Evolutionary conservation across 768 basidiomycete species (phyloP).

Genomic region (Cystofilobasidium bisporidii): DNA sequence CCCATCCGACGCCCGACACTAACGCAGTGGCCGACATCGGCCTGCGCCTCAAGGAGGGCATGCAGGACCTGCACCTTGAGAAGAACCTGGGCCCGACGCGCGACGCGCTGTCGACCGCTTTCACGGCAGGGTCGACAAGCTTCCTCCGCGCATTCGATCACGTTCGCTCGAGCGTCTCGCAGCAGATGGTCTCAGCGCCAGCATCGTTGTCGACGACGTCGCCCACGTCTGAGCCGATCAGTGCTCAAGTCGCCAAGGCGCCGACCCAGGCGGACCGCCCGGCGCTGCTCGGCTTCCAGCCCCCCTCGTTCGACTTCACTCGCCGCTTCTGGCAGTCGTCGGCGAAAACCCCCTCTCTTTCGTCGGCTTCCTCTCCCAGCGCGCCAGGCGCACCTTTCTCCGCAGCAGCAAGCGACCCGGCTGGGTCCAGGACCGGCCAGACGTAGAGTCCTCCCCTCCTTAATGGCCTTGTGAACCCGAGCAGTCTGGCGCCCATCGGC

Average conservation of each 20-base stretch:
- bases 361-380: no score
- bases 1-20: slow-evolving; percentile 57
- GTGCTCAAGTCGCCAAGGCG: no score
- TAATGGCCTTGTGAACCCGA: no score
- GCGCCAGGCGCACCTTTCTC: no score
- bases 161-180: slow-evolving; percentile 50
- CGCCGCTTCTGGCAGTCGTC: background rate
- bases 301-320: background rate
- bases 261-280: background rate
- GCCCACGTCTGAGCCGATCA: no score
- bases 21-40: slow-evolving; percentile 85
- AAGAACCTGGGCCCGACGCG: slow-evolving; percentile 88
- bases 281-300: background rate
- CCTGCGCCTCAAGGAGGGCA: slow-evolving; percentile 79
- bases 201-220: background rate
- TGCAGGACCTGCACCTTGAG: slow-evolving; percentile 85
- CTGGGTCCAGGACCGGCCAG: no score
- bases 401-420: no score
- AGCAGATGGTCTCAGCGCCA: slow-evolving; percentile 27
- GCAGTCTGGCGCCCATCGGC: no score
- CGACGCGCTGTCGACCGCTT: slow-evolving; percentile 71
- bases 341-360: no score
- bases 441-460: no score
- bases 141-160: slow-evolving; percentile 87
- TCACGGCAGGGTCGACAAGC: slow-evolving; percentile 62